Base-by-base conservation (phyloP, 2,329 filamentous ascomycete genomes). In the Boeremia exigua region DNA sequence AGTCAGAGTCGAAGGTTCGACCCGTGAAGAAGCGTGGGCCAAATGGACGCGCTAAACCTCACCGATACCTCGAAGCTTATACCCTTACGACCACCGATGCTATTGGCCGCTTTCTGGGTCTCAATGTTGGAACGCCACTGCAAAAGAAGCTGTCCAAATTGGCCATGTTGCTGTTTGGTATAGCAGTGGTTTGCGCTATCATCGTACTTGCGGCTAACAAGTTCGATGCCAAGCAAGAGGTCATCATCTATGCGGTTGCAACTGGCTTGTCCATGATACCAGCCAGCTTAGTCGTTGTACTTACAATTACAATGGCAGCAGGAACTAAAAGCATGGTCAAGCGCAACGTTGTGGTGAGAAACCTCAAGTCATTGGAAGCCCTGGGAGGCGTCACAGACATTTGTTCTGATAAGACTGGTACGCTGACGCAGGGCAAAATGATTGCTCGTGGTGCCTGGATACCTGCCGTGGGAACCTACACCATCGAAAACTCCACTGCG, bases 31-130 rank as follows among this genome's bases (percentile, higher is more conserved):
- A 80, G 69, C 75, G 77, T 15, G 77, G 71, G 32, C 58, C 63
- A 8, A 58, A 73, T 32, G 73, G 73, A 5, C 66, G 62, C 27
- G 73, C 73, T n/a, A 68, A 68, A 39, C 70, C 69, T 1, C 71
- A 75, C 58, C 69, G 73, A 30, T 70, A 74, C 42, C 72, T 84
- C n/a, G 80, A 85, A 59, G 84, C 83, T 1, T 77, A 78, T 46
- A 77, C 79, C 14, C 71, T 81, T 39, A 88, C 85, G 1, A 73
- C 80, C 32, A 61, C 63, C 25, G 74, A 76, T 55, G 71, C 69
- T 14, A 59, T 75, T 29, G 72, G 73, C 2, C 67, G 71, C 33
- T 75, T 76, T 43, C 66, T 80, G 9, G 77, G 78, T 44, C 68
- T 79, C 23, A 77, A 75, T 43, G 66, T 76, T 10, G 74, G 74